Percentiles rank a stretch among this genome's conserved stretches.
Conservation (phyloP, 768 basidiomycete species). For the Boletus reticuloceps region DNA sequence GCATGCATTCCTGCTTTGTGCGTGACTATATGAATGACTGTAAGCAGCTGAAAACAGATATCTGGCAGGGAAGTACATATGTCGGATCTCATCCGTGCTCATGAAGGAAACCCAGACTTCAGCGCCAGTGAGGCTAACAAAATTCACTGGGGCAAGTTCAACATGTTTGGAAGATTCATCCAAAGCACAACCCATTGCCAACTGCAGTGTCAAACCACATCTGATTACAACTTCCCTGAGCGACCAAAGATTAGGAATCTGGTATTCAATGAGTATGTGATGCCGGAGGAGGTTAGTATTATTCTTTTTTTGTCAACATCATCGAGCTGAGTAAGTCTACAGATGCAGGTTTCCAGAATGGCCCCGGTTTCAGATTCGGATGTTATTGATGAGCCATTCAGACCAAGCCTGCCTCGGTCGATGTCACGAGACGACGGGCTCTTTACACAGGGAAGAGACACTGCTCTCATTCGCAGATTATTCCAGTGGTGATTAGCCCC, state of each 20-base stretch:
- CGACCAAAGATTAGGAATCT: constrained; percentile 53
- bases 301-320: background rate
- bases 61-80: constrained; percentile 81
- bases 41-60: constrained; percentile 10
- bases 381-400: constrained; percentile 42
- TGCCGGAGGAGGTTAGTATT: constrained; percentile 63
- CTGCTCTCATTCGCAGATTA: constrained; percentile 48
- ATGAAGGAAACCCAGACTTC: constrained; percentile 80
- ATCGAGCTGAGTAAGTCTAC: constrained; percentile 4
- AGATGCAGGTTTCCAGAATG: constrained; percentile 70
- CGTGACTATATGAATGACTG: constrained; percentile 23
- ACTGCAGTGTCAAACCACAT: constrained; percentile 57
- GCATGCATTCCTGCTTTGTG: constrained; percentile 86
- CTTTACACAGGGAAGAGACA: constrained; percentile 36
- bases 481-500: constrained; percentile 40
- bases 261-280: constrained; percentile 54
- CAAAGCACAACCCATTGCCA: constrained; percentile 77
- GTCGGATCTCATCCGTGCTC: constrained; percentile 82
- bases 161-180: constrained; percentile 87
- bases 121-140: constrained; percentile 60
- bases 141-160: constrained; percentile 97
- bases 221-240: constrained; percentile 63
- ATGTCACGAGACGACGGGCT: constrained; percentile 32
- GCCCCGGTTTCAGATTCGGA: constrained; percentile 45
- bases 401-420: constrained; percentile 31